Conservation (phyloP, 345 rosid species). For the Corchorus capsularis region DNA sequence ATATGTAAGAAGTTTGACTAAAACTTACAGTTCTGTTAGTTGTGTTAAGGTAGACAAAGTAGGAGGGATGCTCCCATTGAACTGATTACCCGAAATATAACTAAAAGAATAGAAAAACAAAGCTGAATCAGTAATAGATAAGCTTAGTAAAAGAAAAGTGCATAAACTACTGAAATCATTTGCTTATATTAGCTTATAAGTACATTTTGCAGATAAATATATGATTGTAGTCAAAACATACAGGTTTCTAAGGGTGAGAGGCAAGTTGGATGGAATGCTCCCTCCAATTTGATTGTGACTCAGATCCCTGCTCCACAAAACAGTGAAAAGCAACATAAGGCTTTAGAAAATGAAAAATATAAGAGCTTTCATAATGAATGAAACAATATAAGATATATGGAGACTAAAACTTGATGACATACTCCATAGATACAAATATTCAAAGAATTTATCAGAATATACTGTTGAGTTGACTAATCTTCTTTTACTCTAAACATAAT, state of each 20-base stretch:
- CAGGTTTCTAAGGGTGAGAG: slow-evolving; percentile 66
- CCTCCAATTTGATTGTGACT: slow-evolving; percentile 87
- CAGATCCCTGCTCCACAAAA: slow-evolving; percentile 65
- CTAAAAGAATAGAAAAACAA: slow-evolving; percentile 39
- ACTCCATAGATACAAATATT: background rate
- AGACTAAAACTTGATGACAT: background rate
- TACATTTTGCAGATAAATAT: background rate
- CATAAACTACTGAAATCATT: background rate
- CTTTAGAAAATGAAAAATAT: background rate
- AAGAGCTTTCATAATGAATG: background rate
- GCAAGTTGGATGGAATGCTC: slow-evolving; percentile 69
- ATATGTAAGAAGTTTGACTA: slow-evolving; percentile 17
- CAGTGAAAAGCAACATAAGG: slow-evolving; percentile 17
- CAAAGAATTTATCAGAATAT: too few species aligned
- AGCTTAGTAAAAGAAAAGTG: background rate
- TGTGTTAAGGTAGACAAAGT: slow-evolving; percentile 43
- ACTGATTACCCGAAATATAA: slow-evolving; percentile 59
- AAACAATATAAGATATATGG: background rate
- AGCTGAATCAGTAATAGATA: background rate
- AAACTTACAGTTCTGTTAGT: slow-evolving; percentile 55
- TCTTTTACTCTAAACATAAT: too few species aligned
- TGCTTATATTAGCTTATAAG: background rate
- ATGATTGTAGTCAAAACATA: slow-evolving; percentile 34
- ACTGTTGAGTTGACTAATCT: too few species aligned
- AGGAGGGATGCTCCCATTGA: slow-evolving; percentile 65